phyloP scores from a whole-genome alignment of 768 basidiomycete species.

The Dioszegia crocea region DNA sequence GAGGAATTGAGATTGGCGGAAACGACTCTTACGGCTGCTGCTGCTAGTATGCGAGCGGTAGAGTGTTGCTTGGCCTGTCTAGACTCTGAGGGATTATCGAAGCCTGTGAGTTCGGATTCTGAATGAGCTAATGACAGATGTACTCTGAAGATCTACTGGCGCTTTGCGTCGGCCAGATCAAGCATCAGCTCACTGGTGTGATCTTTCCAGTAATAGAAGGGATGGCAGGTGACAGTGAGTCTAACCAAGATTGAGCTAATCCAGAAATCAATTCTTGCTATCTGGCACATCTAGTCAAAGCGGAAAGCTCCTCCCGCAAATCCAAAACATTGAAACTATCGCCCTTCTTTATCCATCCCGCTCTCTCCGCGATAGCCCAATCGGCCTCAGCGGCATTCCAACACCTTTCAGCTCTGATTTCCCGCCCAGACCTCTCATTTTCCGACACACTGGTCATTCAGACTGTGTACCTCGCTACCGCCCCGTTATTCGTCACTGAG shows the following conservation, averaged over 20 bases:
- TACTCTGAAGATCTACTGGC: slow-evolving; percentile 93
- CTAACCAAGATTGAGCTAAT: neutral
- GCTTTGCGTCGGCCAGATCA: slow-evolving; percentile 67
- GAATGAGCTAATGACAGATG: slow-evolving; percentile 55
- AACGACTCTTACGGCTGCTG: slow-evolving; percentile 55
- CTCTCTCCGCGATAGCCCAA: slow-evolving; percentile 57
- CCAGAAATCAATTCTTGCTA: slow-evolving; percentile 33
- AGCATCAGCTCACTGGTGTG: slow-evolving; percentile 71
- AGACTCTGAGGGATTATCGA: slow-evolving; percentile 71
- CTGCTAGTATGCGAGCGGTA: slow-evolving; percentile 65
- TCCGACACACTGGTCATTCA: slow-evolving; percentile 88
- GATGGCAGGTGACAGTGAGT: slow-evolving; percentile 32
- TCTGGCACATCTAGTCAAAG: slow-evolving; percentile 22
- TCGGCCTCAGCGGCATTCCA: slow-evolving; percentile 68
- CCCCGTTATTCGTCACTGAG: slow-evolving; percentile 78
- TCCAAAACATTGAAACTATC: slow-evolving; percentile 7
- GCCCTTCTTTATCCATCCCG: slow-evolving; percentile 28
- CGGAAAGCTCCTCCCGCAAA: slow-evolving; percentile 14
- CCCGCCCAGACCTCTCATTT: slow-evolving; percentile 66
- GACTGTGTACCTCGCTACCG: slow-evolving; percentile 86
- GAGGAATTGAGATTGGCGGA: slow-evolving; percentile 1
- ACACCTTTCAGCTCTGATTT: slow-evolving; percentile 68
- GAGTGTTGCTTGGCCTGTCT: slow-evolving; percentile 77
- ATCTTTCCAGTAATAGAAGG: slow-evolving; percentile 85
- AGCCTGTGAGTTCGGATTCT: slow-evolving; percentile 61